Evolutionary conservation across 805 yeast genomes (phyloP).

Genomic region (Saturnispora sanitii): DNA sequence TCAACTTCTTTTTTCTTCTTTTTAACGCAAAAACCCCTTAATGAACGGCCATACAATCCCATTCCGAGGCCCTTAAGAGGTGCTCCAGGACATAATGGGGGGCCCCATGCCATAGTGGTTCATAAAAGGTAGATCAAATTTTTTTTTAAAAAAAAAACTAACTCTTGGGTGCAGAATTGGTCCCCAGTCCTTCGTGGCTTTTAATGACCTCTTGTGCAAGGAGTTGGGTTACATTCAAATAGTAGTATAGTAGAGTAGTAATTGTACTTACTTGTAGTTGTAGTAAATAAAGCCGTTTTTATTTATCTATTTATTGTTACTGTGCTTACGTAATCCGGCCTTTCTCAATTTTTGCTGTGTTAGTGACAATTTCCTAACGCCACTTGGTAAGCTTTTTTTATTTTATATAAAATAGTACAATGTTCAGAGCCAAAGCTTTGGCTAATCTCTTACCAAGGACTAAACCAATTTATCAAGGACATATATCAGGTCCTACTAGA

Average conservation of each 20-base stretch:
- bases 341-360: too few relatives aligned
- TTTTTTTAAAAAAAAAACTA: not conserved
- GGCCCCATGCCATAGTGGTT: conserved; percentile 1
- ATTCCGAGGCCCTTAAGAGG: conserved; percentile 3
- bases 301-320: too few relatives aligned
- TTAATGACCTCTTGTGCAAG: conserved; percentile 10
- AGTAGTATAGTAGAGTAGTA: too few relatives aligned
- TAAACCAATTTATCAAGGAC: conserved; percentile 42
- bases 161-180: conserved; percentile 11
- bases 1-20: not conserved
- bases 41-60: conserved; percentile 1
- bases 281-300: too few relatives aligned
- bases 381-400: too few relatives aligned
- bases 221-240: conserved; percentile 5
- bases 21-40: conserved; percentile 8
- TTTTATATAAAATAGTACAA: too few relatives aligned
- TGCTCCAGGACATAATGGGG: conserved; percentile 8
- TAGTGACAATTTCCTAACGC: too few relatives aligned
- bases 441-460: conserved; percentile 17
- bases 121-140: too few relatives aligned
- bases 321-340: too few relatives aligned
- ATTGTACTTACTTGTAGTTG: too few relatives aligned
- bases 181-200: conserved; percentile 9
- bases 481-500: conserved; percentile 52
- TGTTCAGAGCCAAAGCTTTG: conserved; percentile 8